phyloP scores from a whole-genome alignment of 2,329 filamentous ascomycete genomes.

The Rhinocladiella mackenziei region DNA sequence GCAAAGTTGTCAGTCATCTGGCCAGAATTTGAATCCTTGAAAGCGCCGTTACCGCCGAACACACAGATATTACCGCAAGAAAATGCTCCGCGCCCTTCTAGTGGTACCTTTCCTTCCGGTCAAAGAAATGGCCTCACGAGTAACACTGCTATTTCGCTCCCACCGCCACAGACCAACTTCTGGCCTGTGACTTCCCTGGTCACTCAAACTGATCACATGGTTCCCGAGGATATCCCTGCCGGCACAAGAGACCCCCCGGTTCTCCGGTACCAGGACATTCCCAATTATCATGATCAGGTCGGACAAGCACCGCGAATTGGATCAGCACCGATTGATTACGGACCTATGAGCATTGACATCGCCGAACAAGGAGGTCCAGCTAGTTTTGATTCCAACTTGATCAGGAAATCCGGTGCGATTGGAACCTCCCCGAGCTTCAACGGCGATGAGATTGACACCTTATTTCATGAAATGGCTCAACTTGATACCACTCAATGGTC shows the following conservation, averaged over 20 bases:
- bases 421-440: conserved; percentile 28
- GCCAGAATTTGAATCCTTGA: conserved; percentile 8
- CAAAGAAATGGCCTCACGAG: neutral
- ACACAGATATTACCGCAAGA: neutral
- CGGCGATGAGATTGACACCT: conserved; percentile 40
- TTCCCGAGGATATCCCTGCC: neutral
- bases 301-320: neutral
- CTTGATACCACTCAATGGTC: conserved; percentile 45
- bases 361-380: conserved; percentile 4
- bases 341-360: conserved; percentile 12
- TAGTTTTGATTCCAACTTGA: neutral
- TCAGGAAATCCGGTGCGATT: neutral
- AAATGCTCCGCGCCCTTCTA: neutral
- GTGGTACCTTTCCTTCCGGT: neutral
- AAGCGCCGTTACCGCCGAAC: neutral
- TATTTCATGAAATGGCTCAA: conserved; percentile 45
- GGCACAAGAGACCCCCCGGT: neutral
- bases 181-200: neutral
- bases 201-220: neutral
- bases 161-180: neutral
- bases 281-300: neutral
- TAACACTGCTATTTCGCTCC: neutral
- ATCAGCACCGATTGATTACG: conserved; percentile 11
- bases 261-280: conserved; percentile 1
- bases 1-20: conserved; percentile 9